Percentiles rank a stretch among this genome's conserved stretches.
These are phyloP conservation scores for Prunus mira DNA, from an alignment of 306 rosid species.

Conservation along the genomic window DNA sequence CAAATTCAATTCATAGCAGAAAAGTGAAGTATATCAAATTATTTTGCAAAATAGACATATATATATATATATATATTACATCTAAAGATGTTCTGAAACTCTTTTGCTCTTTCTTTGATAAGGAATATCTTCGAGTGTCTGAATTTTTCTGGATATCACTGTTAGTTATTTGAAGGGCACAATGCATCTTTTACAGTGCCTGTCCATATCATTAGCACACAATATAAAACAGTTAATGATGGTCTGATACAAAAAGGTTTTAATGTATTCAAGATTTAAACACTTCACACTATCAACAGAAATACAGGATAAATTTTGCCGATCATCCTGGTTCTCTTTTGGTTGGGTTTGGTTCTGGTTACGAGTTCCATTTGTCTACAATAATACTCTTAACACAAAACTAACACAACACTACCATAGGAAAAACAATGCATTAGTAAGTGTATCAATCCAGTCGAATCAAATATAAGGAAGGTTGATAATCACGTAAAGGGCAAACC, in stretches of 20 bases:
- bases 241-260: not conserved
- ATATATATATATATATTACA: conserved; percentile 28
- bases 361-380: not conserved
- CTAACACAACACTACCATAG: not conserved
- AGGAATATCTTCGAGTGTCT: conserved; percentile 39
- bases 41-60: conserved; percentile 9
- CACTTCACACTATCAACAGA: not conserved
- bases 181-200: conserved; percentile 63
- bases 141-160: conserved; percentile 43
- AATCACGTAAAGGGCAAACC: not conserved
- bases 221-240: conserved; percentile 1
- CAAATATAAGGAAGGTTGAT: not conserved
- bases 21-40: conserved; percentile 12
- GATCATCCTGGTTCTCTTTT: not conserved
- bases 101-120: conserved; percentile 33
- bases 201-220: conserved; percentile 29
- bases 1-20: not conserved
- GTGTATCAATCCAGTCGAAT: not conserved
- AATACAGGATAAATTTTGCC: not conserved
- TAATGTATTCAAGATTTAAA: not conserved
- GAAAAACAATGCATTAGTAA: not conserved
- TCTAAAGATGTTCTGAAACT: conserved; percentile 28
- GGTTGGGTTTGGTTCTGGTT: not conserved
- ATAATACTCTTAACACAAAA: not conserved
- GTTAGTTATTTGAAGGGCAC: conserved; percentile 43